These are phyloP conservation scores for Plasmodium gaboni DNA, from an alignment of 169 alveolate genomes.

Conservation along the genomic window DNA sequence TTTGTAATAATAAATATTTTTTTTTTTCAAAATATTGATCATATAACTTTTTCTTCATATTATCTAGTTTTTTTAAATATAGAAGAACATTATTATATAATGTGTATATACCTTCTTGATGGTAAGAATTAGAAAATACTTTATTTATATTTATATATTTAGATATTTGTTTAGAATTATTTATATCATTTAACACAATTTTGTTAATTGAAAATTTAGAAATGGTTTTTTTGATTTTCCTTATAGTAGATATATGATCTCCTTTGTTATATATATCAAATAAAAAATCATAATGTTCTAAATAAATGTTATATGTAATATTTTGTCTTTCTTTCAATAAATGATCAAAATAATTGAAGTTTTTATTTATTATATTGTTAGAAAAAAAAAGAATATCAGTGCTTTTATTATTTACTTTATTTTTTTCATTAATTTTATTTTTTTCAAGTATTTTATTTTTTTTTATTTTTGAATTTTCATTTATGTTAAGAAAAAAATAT, in stretches of 20 bases:
- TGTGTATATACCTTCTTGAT: slow-evolving; percentile 21
- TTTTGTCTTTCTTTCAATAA: slow-evolving; percentile 24
- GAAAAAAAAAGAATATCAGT: not conserved
- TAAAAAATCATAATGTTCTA: slow-evolving; percentile 13
- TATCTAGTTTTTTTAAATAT: slow-evolving; percentile 24
- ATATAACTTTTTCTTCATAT: slow-evolving; percentile 24
- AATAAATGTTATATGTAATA: slow-evolving; percentile 8
- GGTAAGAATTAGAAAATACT: slow-evolving; percentile 14
- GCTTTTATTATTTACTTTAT: no score
- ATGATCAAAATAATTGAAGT: slow-evolving; percentile 19
- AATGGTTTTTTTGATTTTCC: slow-evolving; percentile 6
- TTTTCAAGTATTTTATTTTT: not conserved
- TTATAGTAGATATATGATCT: slow-evolving; percentile 1
- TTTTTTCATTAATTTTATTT: no score
- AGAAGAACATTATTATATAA: slow-evolving; percentile 10
- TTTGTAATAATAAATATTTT: not conserved
- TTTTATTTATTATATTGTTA: slow-evolving; percentile 10
- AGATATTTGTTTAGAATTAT: not conserved
- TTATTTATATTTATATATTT: not conserved
- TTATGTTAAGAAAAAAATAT: slow-evolving; percentile 12
- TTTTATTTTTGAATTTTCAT: slow-evolving; percentile 4
- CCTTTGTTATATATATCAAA: slow-evolving; percentile 31
- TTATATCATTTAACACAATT: not conserved
- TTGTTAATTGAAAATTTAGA: slow-evolving; percentile 15
- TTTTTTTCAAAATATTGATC: slow-evolving; percentile 17